These are phyloP conservation scores for Lagenaria siceraria DNA, from an alignment of 306 rosid genomes.

Conservation along the genomic window DNA sequence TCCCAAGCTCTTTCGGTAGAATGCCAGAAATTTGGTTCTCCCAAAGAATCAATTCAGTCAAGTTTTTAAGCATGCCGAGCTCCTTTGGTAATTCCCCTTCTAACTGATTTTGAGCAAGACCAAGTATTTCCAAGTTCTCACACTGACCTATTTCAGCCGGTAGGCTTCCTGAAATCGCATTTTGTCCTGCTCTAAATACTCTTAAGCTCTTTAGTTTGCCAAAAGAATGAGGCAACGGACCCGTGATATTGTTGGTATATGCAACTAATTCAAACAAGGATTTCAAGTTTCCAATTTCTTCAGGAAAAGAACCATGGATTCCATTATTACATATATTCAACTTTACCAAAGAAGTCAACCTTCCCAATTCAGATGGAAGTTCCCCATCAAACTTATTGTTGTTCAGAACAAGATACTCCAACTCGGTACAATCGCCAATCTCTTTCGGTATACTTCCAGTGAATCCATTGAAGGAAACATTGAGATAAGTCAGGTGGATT, in stretches of 20 bases:
- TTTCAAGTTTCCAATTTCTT: constrained; percentile 60
- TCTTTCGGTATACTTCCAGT: constrained; percentile 55
- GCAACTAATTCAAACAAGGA: constrained; percentile 59
- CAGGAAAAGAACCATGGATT: constrained; percentile 54
- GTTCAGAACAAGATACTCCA: constrained; percentile 54
- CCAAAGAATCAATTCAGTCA: constrained; percentile 58
- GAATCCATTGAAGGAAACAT: constrained; percentile 43
- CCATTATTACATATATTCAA: constrained; percentile 77
- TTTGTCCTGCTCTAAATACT: constrained; percentile 73
- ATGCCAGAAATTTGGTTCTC: constrained; percentile 55
- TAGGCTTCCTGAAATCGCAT: constrained; percentile 63
- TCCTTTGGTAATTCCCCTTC: constrained; percentile 73
- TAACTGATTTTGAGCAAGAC: constrained; percentile 79
- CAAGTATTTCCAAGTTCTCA: constrained; percentile 50
- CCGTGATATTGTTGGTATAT: constrained; percentile 63
- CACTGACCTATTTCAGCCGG: constrained; percentile 71
- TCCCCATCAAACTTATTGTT: constrained; percentile 64
- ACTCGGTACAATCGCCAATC: constrained; percentile 51
- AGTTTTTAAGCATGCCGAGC: constrained; percentile 54
- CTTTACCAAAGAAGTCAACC: constrained; percentile 39
- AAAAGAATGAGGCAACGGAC: constrained; percentile 61
- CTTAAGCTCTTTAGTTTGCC: constrained; percentile 62
- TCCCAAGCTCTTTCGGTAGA: constrained; percentile 76
- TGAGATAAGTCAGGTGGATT: constrained; percentile 39
- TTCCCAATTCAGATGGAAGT: constrained; percentile 76